A percentile compares a stretch with the other conserved stretches of the same genome.
These are phyloP conservation scores for Penicillium longicatenatum DNA, from an alignment of 495 filamentous ascomycete species.

Conservation along the genomic window DNA sequence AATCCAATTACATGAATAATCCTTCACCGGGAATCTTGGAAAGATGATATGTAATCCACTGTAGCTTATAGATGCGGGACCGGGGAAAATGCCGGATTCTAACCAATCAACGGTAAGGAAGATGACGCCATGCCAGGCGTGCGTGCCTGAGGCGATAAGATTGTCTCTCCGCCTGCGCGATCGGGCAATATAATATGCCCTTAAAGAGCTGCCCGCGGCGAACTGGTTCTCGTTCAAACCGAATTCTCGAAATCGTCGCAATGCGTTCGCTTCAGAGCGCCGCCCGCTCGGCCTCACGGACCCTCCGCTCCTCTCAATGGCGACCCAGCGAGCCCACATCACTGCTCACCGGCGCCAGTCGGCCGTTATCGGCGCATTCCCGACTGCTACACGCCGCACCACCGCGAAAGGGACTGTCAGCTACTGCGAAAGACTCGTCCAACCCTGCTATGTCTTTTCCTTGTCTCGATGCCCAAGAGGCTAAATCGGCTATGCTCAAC, in stretches of 20 bases:
- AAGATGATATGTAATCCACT: slow-evolving; percentile 2
- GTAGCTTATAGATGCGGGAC: not conserved
- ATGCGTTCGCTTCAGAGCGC: slow-evolving; percentile 34
- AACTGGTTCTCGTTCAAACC: slow-evolving; percentile 1
- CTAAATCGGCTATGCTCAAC: slow-evolving; percentile 75
- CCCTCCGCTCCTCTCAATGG: slow-evolving; percentile 18
- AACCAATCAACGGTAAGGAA: slow-evolving; percentile 14
- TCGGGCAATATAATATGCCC: slow-evolving; percentile 17
- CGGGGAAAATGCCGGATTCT: not conserved
- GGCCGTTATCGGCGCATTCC: slow-evolving; percentile 24
- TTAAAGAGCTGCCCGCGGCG: slow-evolving; percentile 6
- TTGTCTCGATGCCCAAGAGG: slow-evolving; percentile 90
- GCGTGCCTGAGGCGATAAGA: slow-evolving; percentile 20
- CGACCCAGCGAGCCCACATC: slow-evolving; percentile 17
- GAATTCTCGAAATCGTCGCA: not conserved
- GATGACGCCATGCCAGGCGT: slow-evolving; percentile 19
- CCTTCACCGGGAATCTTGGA: not conserved
- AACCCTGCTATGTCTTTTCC: slow-evolving; percentile 95
- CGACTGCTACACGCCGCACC: slow-evolving; percentile 29
- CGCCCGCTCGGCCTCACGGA: slow-evolving; percentile 28
- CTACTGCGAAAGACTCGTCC: slow-evolving; percentile 53
- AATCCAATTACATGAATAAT: not conserved
- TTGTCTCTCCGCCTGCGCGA: slow-evolving; percentile 21
- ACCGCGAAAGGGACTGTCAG: slow-evolving; percentile 32
- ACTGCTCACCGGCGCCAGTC: slow-evolving; percentile 21